phyloP scores from a whole-genome alignment of 208 protist genomes.

The Leishmania mexicana region DNA sequence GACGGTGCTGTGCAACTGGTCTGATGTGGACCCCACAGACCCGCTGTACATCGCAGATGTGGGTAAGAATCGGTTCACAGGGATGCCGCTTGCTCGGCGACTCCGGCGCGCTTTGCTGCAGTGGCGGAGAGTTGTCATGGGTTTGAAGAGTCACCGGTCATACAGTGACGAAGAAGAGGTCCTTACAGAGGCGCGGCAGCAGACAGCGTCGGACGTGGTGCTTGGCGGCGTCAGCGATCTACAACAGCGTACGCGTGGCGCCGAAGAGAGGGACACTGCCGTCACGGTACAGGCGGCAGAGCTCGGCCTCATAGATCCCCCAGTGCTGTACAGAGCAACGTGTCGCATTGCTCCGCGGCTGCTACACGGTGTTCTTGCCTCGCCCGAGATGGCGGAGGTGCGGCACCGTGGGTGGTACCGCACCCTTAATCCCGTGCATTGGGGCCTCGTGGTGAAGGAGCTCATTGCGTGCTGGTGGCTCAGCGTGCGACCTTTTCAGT shows the following conservation, averaged over 20 bases:
- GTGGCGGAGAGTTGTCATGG: conserved; percentile 19
- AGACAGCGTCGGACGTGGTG: too few species aligned
- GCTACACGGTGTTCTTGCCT: conserved; percentile 77
- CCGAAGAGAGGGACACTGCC: too few species aligned
- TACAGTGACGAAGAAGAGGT: background rate
- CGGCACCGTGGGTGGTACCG: conserved; percentile 50
- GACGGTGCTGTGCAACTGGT: conserved; percentile 67
- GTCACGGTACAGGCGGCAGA: conserved; percentile 6
- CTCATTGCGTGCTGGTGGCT: conserved; percentile 49
- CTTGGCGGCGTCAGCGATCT: background rate
- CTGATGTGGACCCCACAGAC: conserved; percentile 31
- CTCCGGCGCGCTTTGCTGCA: conserved; percentile 5
- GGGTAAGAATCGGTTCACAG: conserved; percentile 21
- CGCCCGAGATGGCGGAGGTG: conserved; percentile 80
- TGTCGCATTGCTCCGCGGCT: conserved; percentile 69
- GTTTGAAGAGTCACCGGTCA: background rate
- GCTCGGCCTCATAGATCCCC: conserved; percentile 24
- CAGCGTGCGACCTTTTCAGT: conserved; percentile 45
- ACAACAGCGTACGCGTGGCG: too few species aligned
- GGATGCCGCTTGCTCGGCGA: conserved; percentile 8
- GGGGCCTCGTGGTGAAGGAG: conserved; percentile 65
- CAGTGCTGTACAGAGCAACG: conserved; percentile 55
- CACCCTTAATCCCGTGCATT: conserved; percentile 70
- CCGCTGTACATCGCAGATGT: conserved; percentile 21
- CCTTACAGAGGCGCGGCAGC: background rate